Conservation (phyloP, 768 basidiomycete genomes). For the Lepiota venenata region DNA sequence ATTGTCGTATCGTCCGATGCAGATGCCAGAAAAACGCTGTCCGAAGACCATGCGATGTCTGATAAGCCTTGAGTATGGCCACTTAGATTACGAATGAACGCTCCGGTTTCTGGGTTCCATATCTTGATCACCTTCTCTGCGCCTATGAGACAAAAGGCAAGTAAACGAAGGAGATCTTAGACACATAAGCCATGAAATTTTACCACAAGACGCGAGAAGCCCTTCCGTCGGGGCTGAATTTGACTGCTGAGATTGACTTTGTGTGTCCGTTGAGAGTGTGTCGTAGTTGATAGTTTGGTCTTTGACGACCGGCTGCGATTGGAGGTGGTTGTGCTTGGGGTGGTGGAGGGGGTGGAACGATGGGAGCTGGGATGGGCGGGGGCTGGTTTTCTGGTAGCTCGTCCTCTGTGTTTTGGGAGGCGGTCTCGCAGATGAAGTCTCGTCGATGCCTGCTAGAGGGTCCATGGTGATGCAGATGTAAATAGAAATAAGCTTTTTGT, state of each 20-base stretch:
- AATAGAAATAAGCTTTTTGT: neutral
- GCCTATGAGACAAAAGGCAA: constrained; percentile 46
- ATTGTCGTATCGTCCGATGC: constrained; percentile 92
- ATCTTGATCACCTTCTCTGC: constrained; percentile 79
- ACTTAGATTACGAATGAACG: constrained; percentile 67
- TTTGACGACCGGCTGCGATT: constrained; percentile 31
- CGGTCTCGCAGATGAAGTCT: constrained; percentile 57
- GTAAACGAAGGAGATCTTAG: constrained; percentile 5
- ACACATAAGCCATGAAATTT: constrained; percentile 27
- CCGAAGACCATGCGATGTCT: constrained; percentile 85
- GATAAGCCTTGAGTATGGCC: constrained; percentile 85
- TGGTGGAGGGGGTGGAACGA: constrained; percentile 27
- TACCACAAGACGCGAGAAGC: constrained; percentile 84
- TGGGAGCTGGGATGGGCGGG: constrained; percentile 25
- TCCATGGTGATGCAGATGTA: constrained; percentile 31
- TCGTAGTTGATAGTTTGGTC: constrained; percentile 67
- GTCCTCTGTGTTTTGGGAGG: constrained; percentile 84
- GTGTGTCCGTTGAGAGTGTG: constrained; percentile 76
- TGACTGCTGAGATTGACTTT: constrained; percentile 81
- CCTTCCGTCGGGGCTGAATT: constrained; percentile 88
- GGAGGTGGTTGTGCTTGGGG: constrained; percentile 22
- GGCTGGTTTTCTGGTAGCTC: constrained; percentile 64
- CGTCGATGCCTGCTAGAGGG: constrained; percentile 44
- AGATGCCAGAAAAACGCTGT: constrained; percentile 80
- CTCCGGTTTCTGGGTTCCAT: constrained; percentile 79